These are phyloP conservation scores for Acacia melanoxylon DNA, from an alignment of 306 rosid species.

Conservation along the genomic window DNA sequence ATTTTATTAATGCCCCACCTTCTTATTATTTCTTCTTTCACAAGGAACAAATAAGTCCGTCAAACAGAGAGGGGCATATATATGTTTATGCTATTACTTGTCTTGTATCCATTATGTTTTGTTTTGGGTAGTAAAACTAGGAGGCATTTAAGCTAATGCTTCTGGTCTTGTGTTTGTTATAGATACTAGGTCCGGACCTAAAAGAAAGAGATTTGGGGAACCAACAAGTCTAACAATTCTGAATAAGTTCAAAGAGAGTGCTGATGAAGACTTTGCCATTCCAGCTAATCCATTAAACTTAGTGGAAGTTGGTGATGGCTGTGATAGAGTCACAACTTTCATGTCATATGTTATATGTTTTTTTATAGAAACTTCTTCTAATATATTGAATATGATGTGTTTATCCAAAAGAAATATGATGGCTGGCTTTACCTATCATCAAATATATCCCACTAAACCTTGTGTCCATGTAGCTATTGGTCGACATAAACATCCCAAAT, in stretches of 20 bases:
- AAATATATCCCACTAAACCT: no score
- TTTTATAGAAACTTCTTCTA: background rate
- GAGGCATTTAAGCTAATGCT: background rate
- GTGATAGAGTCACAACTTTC: slow-evolving; percentile 11
- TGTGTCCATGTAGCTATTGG: no score
- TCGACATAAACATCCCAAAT: no score
- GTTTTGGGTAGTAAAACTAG: background rate
- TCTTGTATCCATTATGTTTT: background rate
- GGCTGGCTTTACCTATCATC: no score
- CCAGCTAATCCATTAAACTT: slow-evolving; percentile 5
- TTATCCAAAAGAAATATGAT: no score
- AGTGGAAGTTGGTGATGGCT: background rate
- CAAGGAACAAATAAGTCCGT: background rate
- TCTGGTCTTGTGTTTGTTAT: background rate
- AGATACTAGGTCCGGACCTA: slow-evolving; percentile 10
- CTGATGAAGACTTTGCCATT: background rate
- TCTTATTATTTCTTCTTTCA: background rate
- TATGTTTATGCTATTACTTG: background rate
- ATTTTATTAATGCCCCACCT: background rate
- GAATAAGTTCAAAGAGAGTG: slow-evolving; percentile 24
- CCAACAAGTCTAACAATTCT: background rate
- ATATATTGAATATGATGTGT: background rate
- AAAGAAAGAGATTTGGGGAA: slow-evolving; percentile 17
- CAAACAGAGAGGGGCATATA: background rate
- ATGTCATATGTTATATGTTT: background rate